These are phyloP conservation scores for Pythium periplocum DNA, from an alignment of 352 stramenopile genomes.

Conservation along the genomic window DNA sequence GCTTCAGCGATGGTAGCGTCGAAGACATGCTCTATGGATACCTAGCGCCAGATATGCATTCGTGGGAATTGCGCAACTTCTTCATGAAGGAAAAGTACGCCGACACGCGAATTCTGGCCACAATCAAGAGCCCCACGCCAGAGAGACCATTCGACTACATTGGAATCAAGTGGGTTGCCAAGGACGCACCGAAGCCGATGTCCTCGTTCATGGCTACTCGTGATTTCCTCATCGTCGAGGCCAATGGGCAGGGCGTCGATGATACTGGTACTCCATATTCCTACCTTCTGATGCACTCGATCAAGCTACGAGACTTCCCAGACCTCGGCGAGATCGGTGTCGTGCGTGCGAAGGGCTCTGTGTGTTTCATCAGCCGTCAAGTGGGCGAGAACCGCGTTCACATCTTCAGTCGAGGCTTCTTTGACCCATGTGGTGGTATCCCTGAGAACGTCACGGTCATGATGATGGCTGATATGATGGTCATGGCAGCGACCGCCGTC, in stretches of 20 bases:
- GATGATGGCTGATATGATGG: constrained; percentile 36
- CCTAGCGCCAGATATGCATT: constrained; percentile 33
- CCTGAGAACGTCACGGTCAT: constrained; percentile 31
- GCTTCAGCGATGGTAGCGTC: constrained; percentile 38
- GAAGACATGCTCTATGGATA: constrained; percentile 46
- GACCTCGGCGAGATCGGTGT: constrained; percentile 39
- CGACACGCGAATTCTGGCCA: constrained; percentile 37
- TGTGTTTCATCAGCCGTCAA: constrained; percentile 47
- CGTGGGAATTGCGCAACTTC: constrained; percentile 37
- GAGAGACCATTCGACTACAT: constrained; percentile 42
- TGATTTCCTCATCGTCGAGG: constrained; percentile 51
- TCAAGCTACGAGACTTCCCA: constrained; percentile 26
- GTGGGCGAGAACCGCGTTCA: constrained; percentile 19
- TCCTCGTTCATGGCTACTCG: constrained; percentile 36
- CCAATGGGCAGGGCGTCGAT: constrained; percentile 28
- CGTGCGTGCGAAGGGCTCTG: constrained; percentile 35
- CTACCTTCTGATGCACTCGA: constrained; percentile 53
- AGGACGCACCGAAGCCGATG: constrained; percentile 33
- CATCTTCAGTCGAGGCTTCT: constrained; percentile 43
- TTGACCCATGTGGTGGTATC: constrained; percentile 40
- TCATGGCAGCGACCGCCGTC: constrained; percentile 27
- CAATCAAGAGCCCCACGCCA: constrained; percentile 21
- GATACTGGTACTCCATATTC: constrained; percentile 28
- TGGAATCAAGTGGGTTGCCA: constrained; percentile 54
- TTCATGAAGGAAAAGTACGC: constrained; percentile 49